A percentile compares a stretch with the other conserved stretches of the same genome.
phyloP scores from a whole-genome alignment of 768 basidiomycete species.

The Rhizopogon roseolus region DNA sequence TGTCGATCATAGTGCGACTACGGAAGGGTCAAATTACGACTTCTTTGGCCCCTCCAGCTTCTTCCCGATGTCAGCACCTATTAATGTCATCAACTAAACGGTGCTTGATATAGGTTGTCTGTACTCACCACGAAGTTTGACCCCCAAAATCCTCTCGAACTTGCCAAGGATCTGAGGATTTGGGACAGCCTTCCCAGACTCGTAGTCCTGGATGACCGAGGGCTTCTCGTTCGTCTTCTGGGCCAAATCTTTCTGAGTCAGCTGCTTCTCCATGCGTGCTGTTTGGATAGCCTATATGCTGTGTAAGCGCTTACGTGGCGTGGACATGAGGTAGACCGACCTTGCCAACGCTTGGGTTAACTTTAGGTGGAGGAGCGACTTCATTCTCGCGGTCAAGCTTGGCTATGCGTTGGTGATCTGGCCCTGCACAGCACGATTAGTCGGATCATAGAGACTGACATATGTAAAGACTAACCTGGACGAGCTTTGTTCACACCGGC shows the following conservation, averaged over 20 bases:
- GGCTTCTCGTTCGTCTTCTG: conserved; percentile 93
- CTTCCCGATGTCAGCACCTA: conserved; percentile 81
- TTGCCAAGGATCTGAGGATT: conserved; percentile 83
- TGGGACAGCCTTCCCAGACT: conserved; percentile 82
- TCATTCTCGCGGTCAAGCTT: conserved; percentile 95
- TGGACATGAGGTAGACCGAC: conserved; percentile 33
- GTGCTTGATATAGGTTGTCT: background rate
- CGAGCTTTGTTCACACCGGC: conserved; percentile 74
- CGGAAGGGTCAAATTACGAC: conserved; percentile 45
- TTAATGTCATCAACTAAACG: conserved; percentile 1
- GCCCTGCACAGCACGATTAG: conserved; percentile 42
- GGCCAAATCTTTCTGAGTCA: conserved; percentile 91
- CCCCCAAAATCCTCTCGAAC: conserved; percentile 79
- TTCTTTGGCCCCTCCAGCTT: conserved; percentile 78
- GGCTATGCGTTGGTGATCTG: conserved; percentile 90
- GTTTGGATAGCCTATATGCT: conserved; percentile 68
- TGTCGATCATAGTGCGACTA: conserved; percentile 26
- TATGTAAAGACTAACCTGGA: conserved; percentile 43
- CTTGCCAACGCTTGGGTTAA: conserved; percentile 67
- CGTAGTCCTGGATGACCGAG: conserved; percentile 83
- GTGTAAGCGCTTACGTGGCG: conserved; percentile 3
- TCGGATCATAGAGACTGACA: background rate
- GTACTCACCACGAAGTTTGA: conserved; percentile 81
- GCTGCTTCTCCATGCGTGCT: conserved; percentile 69
- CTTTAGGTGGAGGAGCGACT: conserved; percentile 86